Percentiles rank a stretch among this genome's conserved stretches.
Conservation (phyloP, 257 asterid genomes). For the Galeopsis tetrahit region DNA sequence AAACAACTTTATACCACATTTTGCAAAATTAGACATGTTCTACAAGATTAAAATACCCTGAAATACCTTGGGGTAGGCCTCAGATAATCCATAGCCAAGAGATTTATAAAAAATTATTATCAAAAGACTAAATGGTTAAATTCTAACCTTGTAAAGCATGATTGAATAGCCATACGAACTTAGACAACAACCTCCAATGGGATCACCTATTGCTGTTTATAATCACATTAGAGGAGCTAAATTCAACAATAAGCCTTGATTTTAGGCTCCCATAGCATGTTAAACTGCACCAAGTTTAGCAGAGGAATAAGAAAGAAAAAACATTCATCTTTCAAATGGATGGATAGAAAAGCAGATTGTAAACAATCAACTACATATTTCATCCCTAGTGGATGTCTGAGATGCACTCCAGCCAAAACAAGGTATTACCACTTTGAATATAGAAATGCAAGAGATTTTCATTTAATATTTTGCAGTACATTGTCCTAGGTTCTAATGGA, state of each 20-base stretch:
- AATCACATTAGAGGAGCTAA: background rate
- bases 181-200: slow-evolving; percentile 8
- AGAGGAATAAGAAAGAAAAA: background rate
- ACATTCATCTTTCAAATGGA: background rate
- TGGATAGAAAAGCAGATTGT: background rate
- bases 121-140: background rate
- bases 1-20: background rate
- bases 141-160: slow-evolving; percentile 10
- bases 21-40: background rate
- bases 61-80: too few species aligned
- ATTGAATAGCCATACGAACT: slow-evolving; percentile 4
- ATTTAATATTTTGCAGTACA: background rate
- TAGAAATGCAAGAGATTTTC: background rate
- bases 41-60: background rate
- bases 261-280: background rate
- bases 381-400: background rate
- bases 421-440: background rate
- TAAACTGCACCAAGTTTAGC: background rate
- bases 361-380: background rate
- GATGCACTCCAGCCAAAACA: background rate
- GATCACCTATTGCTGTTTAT: slow-evolving; percentile 13
- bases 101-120: too few species aligned
- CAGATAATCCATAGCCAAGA: too few species aligned
- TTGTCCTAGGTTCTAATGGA: background rate
- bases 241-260: background rate